Conservation (phyloP, 495 filamentous ascomycete genomes). For the Neurospora tetrasperma region DNA sequence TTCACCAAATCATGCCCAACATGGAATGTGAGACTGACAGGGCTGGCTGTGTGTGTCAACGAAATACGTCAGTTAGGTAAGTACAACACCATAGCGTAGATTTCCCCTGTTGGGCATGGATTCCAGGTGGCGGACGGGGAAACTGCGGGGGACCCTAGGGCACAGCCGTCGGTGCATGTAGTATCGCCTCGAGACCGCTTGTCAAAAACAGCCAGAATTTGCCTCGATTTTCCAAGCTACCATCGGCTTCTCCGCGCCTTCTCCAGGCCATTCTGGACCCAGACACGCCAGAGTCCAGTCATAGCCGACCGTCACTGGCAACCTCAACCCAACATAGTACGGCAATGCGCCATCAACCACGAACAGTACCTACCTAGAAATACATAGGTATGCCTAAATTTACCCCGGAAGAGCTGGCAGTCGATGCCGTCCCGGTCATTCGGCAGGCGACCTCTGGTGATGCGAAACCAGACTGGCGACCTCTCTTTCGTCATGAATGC, state of each 20-base stretch:
- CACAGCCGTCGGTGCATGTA: neutral
- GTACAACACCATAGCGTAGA: neutral
- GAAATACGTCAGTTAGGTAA: neutral
- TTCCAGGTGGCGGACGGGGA: neutral
- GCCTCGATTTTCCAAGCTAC: neutral
- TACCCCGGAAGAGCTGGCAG: constrained; percentile 23
- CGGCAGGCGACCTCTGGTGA: constrained; percentile 13
- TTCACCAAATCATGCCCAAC: neutral
- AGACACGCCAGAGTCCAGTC: neutral
- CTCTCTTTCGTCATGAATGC: constrained; percentile 42
- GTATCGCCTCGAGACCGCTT: neutral
- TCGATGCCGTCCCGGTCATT: constrained; percentile 20
- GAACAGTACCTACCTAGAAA: neutral
- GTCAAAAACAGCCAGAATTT: neutral
- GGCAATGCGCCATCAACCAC: neutral
- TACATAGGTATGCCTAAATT: constrained; percentile 2
- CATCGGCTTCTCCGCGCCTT: neutral
- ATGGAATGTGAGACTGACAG: neutral
- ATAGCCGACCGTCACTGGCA: neutral
- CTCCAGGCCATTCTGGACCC: neutral
- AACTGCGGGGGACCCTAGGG: neutral
- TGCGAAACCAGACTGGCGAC: constrained; percentile 30
- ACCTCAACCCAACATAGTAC: neutral
- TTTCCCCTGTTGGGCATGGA: neutral
- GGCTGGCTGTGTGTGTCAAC: neutral